Evolutionary conservation across 2,329 filamentous ascomycete species (phyloP).

Genomic region (Arthroderma sp.): DNA sequence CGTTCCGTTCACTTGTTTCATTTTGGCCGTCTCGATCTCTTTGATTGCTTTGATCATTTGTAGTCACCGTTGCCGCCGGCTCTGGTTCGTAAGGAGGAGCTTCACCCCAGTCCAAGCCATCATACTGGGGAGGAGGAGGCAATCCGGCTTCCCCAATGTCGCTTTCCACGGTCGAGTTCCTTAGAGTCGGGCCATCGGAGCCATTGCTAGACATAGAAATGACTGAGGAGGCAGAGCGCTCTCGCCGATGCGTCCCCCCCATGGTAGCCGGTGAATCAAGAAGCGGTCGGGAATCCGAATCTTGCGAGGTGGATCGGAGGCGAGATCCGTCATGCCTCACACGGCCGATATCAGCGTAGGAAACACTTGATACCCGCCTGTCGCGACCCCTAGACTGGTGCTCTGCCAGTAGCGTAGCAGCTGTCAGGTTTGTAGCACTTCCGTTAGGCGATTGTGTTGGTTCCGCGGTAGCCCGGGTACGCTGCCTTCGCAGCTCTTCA

Average conservation of each 20-base stretch:
- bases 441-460: constrained; percentile 22
- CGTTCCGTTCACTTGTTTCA: no score
- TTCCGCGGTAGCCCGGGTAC: constrained; percentile 37
- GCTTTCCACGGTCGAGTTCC: constrained; percentile 17
- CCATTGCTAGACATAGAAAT: constrained; percentile 19
- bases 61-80: neutral
- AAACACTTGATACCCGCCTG: constrained; percentile 34
- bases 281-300: constrained; percentile 35
- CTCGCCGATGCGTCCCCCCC: constrained; percentile 16
- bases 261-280: constrained; percentile 26
- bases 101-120: constrained; percentile 30
- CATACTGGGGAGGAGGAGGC: constrained; percentile 31
- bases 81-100: constrained; percentile 25
- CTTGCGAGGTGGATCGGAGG: constrained; percentile 33
- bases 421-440: constrained; percentile 21
- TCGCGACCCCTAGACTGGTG: constrained; percentile 32
- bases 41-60: neutral
- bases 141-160: constrained; percentile 23
- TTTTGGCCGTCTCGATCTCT: no score
- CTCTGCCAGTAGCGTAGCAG: constrained; percentile 29
- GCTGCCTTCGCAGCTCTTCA: constrained; percentile 46
- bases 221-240: constrained; percentile 23
- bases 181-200: constrained; percentile 21
- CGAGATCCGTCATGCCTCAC: constrained; percentile 38
- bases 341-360: constrained; percentile 34